These are phyloP conservation scores for Rhodamnia rubescens DNA, from an alignment of 345 rosid species.

Conservation along the genomic window DNA sequence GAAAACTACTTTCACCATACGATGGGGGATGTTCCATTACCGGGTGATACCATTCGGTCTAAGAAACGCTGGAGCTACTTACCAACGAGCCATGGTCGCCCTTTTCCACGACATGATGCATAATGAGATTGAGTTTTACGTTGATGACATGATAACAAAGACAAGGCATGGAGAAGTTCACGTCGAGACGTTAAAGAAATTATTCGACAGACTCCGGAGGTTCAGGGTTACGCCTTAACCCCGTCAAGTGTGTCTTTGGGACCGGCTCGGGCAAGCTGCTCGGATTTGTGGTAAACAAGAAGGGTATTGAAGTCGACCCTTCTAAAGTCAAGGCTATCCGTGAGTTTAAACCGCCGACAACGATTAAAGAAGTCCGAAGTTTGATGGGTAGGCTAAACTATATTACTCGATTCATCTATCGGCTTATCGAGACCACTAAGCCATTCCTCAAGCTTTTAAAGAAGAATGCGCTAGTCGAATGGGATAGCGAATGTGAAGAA, in stretches of 20 bases:
- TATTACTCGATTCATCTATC: background rate
- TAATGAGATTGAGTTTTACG: background rate
- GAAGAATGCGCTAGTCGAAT: background rate
- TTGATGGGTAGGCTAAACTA: background rate
- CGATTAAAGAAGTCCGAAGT: too few relatives aligned
- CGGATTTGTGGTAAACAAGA: too few relatives aligned
- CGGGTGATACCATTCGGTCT: background rate
- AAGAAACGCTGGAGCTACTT: background rate
- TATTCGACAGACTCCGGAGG: too few relatives aligned
- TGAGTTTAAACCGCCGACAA: too few relatives aligned
- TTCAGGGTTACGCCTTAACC: too few relatives aligned
- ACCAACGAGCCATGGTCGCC: background rate
- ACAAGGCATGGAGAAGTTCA: background rate
- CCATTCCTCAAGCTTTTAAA: background rate
- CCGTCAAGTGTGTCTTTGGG: too few relatives aligned
- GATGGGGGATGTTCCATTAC: background rate
- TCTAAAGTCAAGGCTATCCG: too few relatives aligned
- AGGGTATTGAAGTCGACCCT: background rate
- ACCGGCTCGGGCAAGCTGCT: too few relatives aligned
- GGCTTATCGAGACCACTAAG: background rate
- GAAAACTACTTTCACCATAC: background rate
- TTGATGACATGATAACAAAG: background rate
- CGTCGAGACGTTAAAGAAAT: too few relatives aligned
- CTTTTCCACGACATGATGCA: slow-evolving; percentile 1
- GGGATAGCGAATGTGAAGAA: too few relatives aligned